phyloP scores from a whole-genome alignment of 345 rosid genomes.

The Cochlearia excelsa region DNA sequence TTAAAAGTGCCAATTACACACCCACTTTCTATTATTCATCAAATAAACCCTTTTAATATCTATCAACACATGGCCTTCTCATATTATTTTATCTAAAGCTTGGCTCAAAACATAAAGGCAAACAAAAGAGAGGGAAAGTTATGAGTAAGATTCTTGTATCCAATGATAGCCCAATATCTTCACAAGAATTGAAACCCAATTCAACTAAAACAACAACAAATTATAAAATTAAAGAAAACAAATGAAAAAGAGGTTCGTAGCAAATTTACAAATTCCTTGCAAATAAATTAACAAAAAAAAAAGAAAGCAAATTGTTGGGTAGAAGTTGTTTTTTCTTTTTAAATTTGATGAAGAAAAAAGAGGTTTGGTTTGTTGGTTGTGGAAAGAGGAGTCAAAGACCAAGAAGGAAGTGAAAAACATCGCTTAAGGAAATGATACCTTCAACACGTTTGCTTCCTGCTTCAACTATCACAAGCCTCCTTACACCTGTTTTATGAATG shows the following conservation, averaged over 20 bases:
- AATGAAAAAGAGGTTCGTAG: constrained; percentile 34
- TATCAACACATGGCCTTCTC: no score
- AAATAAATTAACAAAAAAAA: constrained; percentile 6
- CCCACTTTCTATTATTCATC: no score
- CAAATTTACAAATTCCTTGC: constrained; percentile 39
- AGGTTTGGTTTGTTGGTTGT: constrained; percentile 1
- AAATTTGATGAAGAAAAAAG: background rate
- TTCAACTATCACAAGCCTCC: constrained; percentile 75
- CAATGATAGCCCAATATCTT: constrained; percentile 22
- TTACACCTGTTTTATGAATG: constrained; percentile 44
- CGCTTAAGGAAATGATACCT: constrained; percentile 73
- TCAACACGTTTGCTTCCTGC: constrained; percentile 88
- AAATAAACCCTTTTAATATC: no score
- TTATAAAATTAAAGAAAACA: constrained; percentile 1
- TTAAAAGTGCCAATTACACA: no score
- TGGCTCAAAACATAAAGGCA: background rate
- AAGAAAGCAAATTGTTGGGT: background rate
- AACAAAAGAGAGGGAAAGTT: background rate
- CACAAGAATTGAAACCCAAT: constrained; percentile 35
- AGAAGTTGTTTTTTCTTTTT: background rate
- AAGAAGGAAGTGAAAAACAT: constrained; percentile 65
- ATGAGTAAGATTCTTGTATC: constrained; percentile 34
- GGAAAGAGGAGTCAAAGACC: constrained; percentile 41
- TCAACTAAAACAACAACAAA: constrained; percentile 34
- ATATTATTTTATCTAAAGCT: background rate